Base-by-base conservation (phyloP, 352 stramenopile species). In the Phytophthora gonapodyides region DNA sequence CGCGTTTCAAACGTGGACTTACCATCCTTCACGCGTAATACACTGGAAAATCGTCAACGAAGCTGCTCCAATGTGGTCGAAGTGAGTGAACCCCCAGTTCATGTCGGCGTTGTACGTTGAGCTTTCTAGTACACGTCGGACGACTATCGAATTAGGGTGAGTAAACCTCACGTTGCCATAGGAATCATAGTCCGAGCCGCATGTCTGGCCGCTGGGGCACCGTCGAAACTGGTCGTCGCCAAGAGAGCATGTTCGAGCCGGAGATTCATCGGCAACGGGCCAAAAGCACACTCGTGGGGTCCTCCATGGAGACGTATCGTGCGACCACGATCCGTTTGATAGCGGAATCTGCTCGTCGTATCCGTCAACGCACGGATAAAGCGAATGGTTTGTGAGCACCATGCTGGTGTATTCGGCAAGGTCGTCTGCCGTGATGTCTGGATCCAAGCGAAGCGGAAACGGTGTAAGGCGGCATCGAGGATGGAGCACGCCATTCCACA, bases 1-100 rank as follows among this genome's bases (percentile, higher is more conserved):
- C 31, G 19, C 3, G 27, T 34, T 57, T 17, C 6, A 56, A 4
- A 27, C 24, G 24, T 27, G 24, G 24, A 63, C 78, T 19, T 78
- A 91, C 94, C 94, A 98, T 5, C 94, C 94, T 71, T 97, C 89
- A 15, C 92, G 72, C 12, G 93, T 98, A 27, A 98, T 89, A 21
- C 82, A 84, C 61, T 97, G 88, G 58, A 98, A 97, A 21, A 97
- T 89, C 1, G 86, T 85, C 1, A 98, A 52, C 17, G 86, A 89
- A 19, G 92, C 82, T 7, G 64, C 78, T 3, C 71, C 65, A 42
- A 98, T 94, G 54, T 94, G 83, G 62, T 98, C 93, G 61, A 98
- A 98, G 34, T 75, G 84, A 0, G 80, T 82, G 51, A 93, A 88
- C 0, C 93, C 93, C 71, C 76, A 97, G 37, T 92, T 94, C 31